Percentiles rank a stretch among this genome's conserved stretches.
phyloP scores from a whole-genome alignment of 257 asterid species.

The Solanum peruvianum region DNA sequence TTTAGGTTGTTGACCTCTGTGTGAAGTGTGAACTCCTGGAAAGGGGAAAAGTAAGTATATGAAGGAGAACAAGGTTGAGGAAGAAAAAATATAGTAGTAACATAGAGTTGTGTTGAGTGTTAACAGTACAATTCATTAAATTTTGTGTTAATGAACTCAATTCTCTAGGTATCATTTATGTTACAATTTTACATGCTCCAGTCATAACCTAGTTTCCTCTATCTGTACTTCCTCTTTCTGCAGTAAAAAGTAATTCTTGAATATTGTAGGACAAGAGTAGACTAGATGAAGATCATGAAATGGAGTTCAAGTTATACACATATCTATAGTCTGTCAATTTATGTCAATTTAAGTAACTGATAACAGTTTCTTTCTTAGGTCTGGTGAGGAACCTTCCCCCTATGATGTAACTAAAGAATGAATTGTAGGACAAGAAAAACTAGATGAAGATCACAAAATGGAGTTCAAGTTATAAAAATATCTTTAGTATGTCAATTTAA shows the following conservation, averaged over 20 bases:
- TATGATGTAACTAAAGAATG: neutral
- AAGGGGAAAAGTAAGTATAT: neutral
- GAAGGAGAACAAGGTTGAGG: neutral
- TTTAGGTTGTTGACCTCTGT: neutral
- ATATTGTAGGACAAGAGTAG: slow-evolving; percentile 57
- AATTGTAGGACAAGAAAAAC: slow-evolving; percentile 59
- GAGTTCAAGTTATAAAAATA: slow-evolving; percentile 32
- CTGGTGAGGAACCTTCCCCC: neutral
- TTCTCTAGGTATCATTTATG: neutral
- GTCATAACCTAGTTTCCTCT: neutral
- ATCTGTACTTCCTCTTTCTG: neutral
- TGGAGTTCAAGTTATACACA: slow-evolving; percentile 31
- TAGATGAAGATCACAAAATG: slow-evolving; percentile 46
- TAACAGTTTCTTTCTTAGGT: neutral
- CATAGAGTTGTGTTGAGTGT: neutral
- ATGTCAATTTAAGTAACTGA: neutral
- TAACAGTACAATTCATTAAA: neutral
- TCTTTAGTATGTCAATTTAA: neutral
- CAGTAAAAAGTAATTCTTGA: slow-evolving; percentile 9
- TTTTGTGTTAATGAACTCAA: neutral
- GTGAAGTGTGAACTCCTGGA: neutral
- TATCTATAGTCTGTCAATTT: slow-evolving; percentile 1
- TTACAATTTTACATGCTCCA: neutral
- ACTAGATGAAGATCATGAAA: slow-evolving; percentile 50
- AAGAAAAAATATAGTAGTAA: neutral